phyloP scores from a whole-genome alignment of 768 basidiomycete species.

The Amanita thiersii region DNA sequence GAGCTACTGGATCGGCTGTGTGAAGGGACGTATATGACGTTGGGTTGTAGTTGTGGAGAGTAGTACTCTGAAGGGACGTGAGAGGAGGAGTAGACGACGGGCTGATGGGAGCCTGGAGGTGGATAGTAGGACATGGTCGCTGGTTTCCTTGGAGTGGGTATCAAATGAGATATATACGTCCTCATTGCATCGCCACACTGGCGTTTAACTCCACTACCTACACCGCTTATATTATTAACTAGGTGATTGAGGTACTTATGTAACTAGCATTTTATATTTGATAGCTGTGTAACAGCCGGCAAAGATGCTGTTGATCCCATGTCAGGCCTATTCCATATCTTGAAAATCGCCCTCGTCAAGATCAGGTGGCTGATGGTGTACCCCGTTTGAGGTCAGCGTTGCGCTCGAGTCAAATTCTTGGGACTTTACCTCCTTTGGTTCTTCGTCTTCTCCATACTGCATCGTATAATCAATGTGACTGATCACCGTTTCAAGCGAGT shows the following conservation, averaged over 20 bases:
- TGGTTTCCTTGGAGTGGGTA: slow-evolving; percentile 1
- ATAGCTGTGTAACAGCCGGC: too few species aligned
- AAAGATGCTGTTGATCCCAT: too few species aligned
- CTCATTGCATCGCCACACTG: neutral
- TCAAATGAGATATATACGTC: neutral
- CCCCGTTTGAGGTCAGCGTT: slow-evolving; percentile 9
- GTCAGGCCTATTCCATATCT: slow-evolving; percentile 51
- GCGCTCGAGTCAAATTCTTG: neutral
- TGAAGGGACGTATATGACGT: slow-evolving; percentile 8
- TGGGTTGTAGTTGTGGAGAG: slow-evolving; percentile 12
- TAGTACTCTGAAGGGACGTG: slow-evolving; percentile 9
- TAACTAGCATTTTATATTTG: too few species aligned
- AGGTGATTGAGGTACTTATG: too few species aligned
- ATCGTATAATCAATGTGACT: slow-evolving; percentile 97
- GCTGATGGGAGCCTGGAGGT: slow-evolving; percentile 25
- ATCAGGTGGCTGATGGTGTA: slow-evolving; percentile 65
- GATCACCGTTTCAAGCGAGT: slow-evolving; percentile 83
- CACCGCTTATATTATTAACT: too few species aligned
- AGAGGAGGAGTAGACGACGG: slow-evolving; percentile 23
- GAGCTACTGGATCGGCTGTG: neutral
- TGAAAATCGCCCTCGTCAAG: slow-evolving; percentile 90
- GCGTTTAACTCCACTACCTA: too few species aligned
- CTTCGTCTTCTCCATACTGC: slow-evolving; percentile 98
- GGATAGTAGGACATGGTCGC: slow-evolving; percentile 30
- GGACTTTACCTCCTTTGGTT: slow-evolving; percentile 77